These are phyloP conservation scores for Staphylotrichum longicolle DNA, from an alignment of 495 filamentous ascomycete genomes.

Conservation along the genomic window DNA sequence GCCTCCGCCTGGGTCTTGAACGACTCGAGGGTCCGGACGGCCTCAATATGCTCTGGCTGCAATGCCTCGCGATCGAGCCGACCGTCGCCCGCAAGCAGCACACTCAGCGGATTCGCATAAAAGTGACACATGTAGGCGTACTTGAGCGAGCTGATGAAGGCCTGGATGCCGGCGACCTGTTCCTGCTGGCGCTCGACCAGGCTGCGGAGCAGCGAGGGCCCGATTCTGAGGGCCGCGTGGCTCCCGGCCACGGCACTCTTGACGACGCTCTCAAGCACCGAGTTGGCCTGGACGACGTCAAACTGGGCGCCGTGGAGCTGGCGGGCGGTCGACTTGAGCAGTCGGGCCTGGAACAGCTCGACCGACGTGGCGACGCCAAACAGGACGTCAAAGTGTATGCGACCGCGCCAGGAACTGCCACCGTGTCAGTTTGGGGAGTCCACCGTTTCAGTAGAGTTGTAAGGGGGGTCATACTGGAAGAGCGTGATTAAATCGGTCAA, in stretches of 20 bases:
- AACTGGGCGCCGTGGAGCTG: conserved; percentile 76
- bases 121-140: conserved; percentile 97
- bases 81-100: conserved; percentile 53
- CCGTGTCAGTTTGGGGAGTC: conserved; percentile 10
- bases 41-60: conserved; percentile 64
- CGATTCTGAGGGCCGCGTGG: conserved; percentile 61
- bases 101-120: conserved; percentile 83
- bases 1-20: conserved; percentile 59
- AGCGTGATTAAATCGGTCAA: conserved; percentile 75
- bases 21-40: conserved; percentile 73
- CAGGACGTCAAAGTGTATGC: conserved; percentile 84
- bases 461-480: conserved; percentile 59
- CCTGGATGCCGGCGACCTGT: conserved; percentile 81
- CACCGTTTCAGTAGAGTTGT: neutral
- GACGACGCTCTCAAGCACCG: conserved; percentile 77
- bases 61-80: conserved; percentile 38
- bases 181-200: conserved; percentile 78
- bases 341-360: conserved; percentile 79
- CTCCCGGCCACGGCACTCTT: conserved; percentile 59
- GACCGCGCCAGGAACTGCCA: conserved; percentile 74
- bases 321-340: conserved; percentile 71
- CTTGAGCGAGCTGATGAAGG: conserved; percentile 78
- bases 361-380: conserved; percentile 90
- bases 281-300: conserved; percentile 72
- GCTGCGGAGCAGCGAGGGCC: conserved; percentile 58